Conservation (phyloP, 768 basidiomycete genomes). For the Macrolepiota fuliginosa region DNA sequence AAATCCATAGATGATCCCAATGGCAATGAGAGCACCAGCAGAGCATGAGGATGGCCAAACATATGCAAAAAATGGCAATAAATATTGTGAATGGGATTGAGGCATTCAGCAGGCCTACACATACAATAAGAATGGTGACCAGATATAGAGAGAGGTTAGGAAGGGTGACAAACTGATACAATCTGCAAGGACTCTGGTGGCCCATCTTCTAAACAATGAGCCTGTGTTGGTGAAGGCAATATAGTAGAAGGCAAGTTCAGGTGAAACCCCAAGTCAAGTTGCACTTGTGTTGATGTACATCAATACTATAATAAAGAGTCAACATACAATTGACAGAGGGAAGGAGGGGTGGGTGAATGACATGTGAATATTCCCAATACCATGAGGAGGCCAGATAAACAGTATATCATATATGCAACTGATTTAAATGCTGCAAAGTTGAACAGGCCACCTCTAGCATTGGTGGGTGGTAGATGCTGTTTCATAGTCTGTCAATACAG, state of each 20-base stretch:
- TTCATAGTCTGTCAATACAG: constrained; percentile 30
- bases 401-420: constrained; percentile 54
- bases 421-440: constrained; percentile 52
- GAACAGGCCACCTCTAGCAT: constrained; percentile 55
- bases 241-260: constrained; percentile 58
- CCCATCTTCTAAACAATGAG: constrained; percentile 59
- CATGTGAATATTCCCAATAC: constrained; percentile 75
- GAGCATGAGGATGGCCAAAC: constrained; percentile 65
- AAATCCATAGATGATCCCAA: constrained; percentile 68
- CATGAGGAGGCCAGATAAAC: constrained; percentile 47
- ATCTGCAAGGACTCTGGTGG: constrained; percentile 54
- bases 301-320: constrained; percentile 44
- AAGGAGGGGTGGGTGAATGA: constrained; percentile 22
- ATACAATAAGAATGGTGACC: background rate
- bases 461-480: constrained; percentile 54
- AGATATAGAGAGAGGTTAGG: background rate
- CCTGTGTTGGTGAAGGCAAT: constrained; percentile 67
- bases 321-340: background rate
- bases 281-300: constrained; percentile 68
- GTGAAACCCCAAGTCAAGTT: constrained; percentile 41
- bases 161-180: constrained; percentile 38
- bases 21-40: constrained; percentile 42
- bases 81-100: constrained; percentile 61
- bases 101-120: constrained; percentile 62
- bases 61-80: constrained; percentile 58